phyloP scores from a whole-genome alignment of 441 rosid genomes.

The Sinapis alba region DNA sequence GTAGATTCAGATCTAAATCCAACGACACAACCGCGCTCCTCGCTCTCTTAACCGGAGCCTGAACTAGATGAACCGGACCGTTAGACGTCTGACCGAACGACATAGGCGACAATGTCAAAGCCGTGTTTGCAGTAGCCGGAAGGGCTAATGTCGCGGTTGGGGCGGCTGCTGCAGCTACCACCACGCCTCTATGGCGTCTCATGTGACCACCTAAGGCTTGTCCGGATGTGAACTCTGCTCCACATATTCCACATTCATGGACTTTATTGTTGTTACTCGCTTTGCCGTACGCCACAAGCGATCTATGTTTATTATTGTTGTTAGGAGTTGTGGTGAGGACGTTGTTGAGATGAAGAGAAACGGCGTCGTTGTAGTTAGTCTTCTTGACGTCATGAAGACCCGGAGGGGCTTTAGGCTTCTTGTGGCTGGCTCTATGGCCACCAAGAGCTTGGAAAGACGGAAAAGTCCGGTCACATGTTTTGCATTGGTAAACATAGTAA shows the following conservation, averaged over 20 bases:
- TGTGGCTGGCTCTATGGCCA: slow-evolving; percentile 94
- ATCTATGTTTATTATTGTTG: slow-evolving; percentile 35
- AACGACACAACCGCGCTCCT: slow-evolving; percentile 57
- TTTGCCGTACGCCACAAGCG: slow-evolving; percentile 33
- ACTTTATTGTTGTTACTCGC: slow-evolving; percentile 45
- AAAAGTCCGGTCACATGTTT: slow-evolving; percentile 80
- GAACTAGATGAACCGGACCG: slow-evolving; percentile 26
- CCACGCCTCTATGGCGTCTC: slow-evolving; percentile 76
- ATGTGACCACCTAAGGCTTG: slow-evolving; percentile 96
- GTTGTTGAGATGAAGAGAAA: slow-evolving; percentile 34
- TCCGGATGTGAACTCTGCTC: slow-evolving; percentile 84
- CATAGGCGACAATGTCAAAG: slow-evolving; percentile 55
- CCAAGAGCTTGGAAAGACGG: slow-evolving; percentile 96
- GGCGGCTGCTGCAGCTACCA: slow-evolving; percentile 31
- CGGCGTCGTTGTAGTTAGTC: slow-evolving; percentile 19
- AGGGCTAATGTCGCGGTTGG: slow-evolving; percentile 18
- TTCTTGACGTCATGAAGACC: slow-evolving; percentile 54
- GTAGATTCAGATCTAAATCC: slow-evolving; percentile 94
- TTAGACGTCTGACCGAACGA: slow-evolving; percentile 40
- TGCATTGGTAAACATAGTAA: slow-evolving; percentile 83
- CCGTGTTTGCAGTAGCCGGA: slow-evolving; percentile 35
- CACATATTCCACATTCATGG: slow-evolving; percentile 90
- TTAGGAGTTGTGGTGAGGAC: slow-evolving; percentile 50
- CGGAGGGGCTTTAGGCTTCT: slow-evolving; percentile 55
- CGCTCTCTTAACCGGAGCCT: slow-evolving; percentile 43